phyloP scores from a whole-genome alignment of 176 grass and related monocot genomes.

The Eragrostis nindensis region DNA sequence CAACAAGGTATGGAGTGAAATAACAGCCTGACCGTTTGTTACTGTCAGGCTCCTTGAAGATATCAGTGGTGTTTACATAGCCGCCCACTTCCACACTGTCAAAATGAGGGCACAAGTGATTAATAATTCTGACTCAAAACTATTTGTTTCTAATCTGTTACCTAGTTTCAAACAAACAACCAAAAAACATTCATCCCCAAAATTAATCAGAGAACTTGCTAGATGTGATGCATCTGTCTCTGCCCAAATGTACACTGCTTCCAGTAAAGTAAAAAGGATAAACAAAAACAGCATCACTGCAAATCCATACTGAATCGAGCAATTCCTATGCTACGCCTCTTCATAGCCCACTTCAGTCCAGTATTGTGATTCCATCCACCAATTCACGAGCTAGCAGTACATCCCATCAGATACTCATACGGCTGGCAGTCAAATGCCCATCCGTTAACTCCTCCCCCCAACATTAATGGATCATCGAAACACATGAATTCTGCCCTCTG shows the following conservation, averaged over 20 bases:
- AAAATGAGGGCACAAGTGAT: background rate
- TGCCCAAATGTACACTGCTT: background rate
- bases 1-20: background rate
- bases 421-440: background rate
- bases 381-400: background rate
- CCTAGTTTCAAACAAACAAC: background rate
- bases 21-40: conserved; percentile 56
- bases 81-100: conserved; percentile 58
- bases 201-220: background rate
- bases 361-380: background rate
- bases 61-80: conserved; percentile 44
- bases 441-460: background rate
- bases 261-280: background rate
- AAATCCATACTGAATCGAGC: background rate
- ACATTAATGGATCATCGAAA: background rate
- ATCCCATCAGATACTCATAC: background rate
- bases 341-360: too few relatives aligned
- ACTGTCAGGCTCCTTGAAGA: conserved; percentile 55
- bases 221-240: background rate
- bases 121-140: background rate
- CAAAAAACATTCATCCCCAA: background rate
- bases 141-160: background rate
- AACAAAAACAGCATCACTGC: background rate
- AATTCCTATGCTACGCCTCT: background rate
- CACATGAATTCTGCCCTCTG: background rate